A percentile compares a stretch with the other conserved stretches of the same genome.
phyloP scores from a whole-genome alignment of 805 yeast genomes.

The Schwanniomyces pseudopolymorphus region DNA sequence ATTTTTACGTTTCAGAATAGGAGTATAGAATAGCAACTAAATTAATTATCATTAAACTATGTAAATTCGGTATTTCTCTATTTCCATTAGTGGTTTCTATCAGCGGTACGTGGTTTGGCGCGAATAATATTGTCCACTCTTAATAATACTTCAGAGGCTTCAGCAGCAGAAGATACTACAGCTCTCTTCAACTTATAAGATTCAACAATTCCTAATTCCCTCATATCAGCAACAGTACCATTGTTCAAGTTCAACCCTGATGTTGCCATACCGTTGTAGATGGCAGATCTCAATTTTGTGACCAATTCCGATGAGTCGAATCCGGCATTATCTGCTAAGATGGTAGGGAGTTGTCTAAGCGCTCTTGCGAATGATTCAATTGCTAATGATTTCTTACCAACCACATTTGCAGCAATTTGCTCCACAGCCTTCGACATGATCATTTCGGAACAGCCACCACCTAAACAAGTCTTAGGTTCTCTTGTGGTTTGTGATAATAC shows the following conservation, averaged over 20 bases:
- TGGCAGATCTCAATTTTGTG: conserved; percentile 83
- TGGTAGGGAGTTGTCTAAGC: conserved; percentile 90
- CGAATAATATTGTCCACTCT: conserved; percentile 96
- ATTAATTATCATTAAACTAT: neutral
- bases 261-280: conserved; percentile 88
- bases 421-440: conserved; percentile 97
- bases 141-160: conserved; percentile 93
- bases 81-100: conserved; percentile 49
- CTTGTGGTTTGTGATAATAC: conserved; percentile 93
- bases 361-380: conserved; percentile 94
- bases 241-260: conserved; percentile 85
- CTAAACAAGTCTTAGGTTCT: conserved; percentile 87
- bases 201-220: conserved; percentile 90
- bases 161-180: conserved; percentile 94
- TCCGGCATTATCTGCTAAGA: conserved; percentile 96
- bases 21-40: neutral
- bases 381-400: conserved; percentile 92
- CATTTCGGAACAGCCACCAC: conserved; percentile 89
- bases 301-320: conserved; percentile 91
- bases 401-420: conserved; percentile 84
- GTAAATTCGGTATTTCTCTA: neutral
- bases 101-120: conserved; percentile 97
- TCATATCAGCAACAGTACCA: conserved; percentile 90
- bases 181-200: conserved; percentile 89
- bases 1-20: neutral